Conservation (phyloP, 2,329 filamentous ascomycete genomes). For the Cladosporium sp. region DNA sequence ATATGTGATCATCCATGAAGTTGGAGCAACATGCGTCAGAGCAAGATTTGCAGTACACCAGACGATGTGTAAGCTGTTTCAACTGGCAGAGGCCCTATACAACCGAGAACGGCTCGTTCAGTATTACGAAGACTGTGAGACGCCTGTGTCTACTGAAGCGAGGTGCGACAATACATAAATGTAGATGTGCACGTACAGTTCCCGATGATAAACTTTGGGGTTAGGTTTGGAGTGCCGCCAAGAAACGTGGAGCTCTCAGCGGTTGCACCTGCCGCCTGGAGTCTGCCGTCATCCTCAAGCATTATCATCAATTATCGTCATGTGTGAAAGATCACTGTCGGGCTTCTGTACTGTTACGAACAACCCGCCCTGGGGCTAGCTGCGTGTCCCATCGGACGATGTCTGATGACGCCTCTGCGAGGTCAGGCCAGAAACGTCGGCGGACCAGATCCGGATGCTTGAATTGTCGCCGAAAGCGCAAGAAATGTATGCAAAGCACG, state of each 20-base stretch:
- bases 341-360: too few species aligned
- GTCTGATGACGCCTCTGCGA: conserved; percentile 4
- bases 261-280: background rate
- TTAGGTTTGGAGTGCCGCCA: background rate
- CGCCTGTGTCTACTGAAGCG: too few species aligned
- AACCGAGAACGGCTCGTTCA: too few species aligned
- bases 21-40: too few species aligned
- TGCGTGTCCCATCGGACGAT: background rate
- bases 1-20: background rate
- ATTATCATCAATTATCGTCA: background rate
- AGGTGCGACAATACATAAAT: too few species aligned
- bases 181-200: too few species aligned
- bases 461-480: conserved; percentile 11
- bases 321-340: background rate
- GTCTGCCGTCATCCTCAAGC: background rate
- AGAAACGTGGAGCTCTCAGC: background rate
- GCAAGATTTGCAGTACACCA: too few species aligned
- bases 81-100: too few species aligned
- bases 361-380: too few species aligned
- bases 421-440: conserved; percentile 3
- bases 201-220: too few species aligned
- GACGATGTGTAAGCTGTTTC: too few species aligned
- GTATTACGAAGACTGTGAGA: too few species aligned
- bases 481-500: conserved; percentile 3
- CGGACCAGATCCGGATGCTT: conserved; percentile 7